Base-by-base conservation (phyloP, 2,329 filamentous ascomycete species). In the Curvularia lunata region DNA sequence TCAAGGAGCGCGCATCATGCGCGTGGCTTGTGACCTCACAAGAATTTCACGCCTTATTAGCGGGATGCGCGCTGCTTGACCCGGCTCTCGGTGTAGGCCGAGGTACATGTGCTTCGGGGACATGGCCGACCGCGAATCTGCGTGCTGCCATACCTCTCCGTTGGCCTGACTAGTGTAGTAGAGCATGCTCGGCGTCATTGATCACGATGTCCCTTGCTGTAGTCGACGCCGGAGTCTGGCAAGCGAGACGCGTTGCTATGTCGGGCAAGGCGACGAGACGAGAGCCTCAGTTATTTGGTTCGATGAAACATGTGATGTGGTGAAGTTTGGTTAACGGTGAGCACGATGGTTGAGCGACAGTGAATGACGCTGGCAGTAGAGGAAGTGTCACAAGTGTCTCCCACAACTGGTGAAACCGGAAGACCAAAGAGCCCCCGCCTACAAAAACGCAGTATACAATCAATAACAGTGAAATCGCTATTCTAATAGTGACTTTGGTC, bases 1-100 rank as follows among this genome's bases (percentile, higher is more conserved):
- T 48, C 45, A 48, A 54, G 16, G 30, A 49, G 50, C 50, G 45
- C 50, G 45, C 47, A 50, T 47, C 43, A 54, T 54, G 3, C 28
- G 8, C 45, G 23, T n/a, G 46, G 46, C 55, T 49, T 58, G 55
- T 58, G 55, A 58, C 46, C 32, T 32, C 32, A 18, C 43, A 30
- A 48, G 41, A 37, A 37, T 9, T 37, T 54, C 41, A 41, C 19
- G 19, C 23, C 18, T 38, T 21, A 6, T 27, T 54, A 55, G 53
- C 40, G 47, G 52, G 16, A 40, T 18, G 19, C 13, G 40, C 38
- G 23, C 28, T n/a, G 21, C 34, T 43, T 32, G 30, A 27, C 41
- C 18, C 32, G 32, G 32, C n/a, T 9, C 32, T 34, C 13, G 32
- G 32, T 34, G 13, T 43, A 19, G 9, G 43, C 54, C 50, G 52